phyloP scores from a whole-genome alignment of 176 grass and related monocot genomes.

The Melocanna baccifera region DNA sequence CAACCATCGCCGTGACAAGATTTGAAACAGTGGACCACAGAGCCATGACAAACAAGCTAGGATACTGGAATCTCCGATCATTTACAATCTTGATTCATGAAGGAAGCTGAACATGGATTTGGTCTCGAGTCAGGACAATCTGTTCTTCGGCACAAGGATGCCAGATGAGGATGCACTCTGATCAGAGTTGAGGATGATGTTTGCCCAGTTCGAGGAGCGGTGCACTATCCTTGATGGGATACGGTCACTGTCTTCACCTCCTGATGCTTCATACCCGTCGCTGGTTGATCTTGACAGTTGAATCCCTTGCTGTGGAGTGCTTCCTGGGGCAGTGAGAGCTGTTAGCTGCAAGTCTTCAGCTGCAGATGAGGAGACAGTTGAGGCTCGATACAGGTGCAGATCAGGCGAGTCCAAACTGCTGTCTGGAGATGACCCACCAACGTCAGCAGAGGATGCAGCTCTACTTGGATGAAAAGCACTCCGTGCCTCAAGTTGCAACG shows the following conservation, averaged over 20 bases:
- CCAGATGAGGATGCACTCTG: constrained; percentile 40
- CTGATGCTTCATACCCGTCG: constrained; percentile 97
- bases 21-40: neutral
- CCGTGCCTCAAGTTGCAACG: constrained; percentile 88
- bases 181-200: constrained; percentile 52
- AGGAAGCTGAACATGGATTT: constrained; percentile 20
- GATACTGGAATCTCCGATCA: constrained; percentile 17
- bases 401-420: constrained; percentile 95
- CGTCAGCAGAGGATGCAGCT: constrained; percentile 42
- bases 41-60: neutral
- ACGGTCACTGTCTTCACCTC: constrained; percentile 92
- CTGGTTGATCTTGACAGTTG: constrained; percentile 83
- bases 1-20: constrained; percentile 15
- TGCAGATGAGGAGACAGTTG: constrained; percentile 73
- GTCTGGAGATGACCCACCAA: constrained; percentile 73
- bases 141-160: constrained; percentile 35
- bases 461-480: constrained; percentile 76
- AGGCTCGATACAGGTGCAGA: constrained; percentile 73
- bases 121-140: constrained; percentile 28
- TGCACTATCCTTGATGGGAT: constrained; percentile 94
- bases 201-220: constrained; percentile 89
- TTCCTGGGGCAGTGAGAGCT: constrained; percentile 37
- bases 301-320: constrained; percentile 58
- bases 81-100: constrained; percentile 47
- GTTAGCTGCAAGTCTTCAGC: constrained; percentile 64